Percentiles rank a stretch among this genome's conserved stretches.
phyloP scores from a whole-genome alignment of 2,329 filamentous ascomycete genomes.

The Cyphellophora europaea region DNA sequence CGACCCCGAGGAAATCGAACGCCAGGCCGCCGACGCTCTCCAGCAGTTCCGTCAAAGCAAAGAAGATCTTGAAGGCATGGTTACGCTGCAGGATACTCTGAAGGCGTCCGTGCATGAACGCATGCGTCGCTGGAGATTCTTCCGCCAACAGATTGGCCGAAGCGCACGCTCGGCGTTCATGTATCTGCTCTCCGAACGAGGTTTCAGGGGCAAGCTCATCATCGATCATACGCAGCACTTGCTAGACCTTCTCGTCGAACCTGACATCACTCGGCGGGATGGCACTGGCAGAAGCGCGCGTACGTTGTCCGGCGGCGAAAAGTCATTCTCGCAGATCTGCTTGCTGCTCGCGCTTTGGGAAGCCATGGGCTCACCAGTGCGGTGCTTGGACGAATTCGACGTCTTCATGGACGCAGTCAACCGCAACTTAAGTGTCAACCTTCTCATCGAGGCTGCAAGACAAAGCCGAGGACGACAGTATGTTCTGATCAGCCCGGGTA shows the following conservation, averaged over 20 bases:
- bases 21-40: constrained; percentile 30
- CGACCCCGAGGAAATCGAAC: constrained; percentile 55
- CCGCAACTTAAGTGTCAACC: constrained; percentile 80
- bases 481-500: constrained; percentile 91
- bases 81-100: constrained; percentile 35
- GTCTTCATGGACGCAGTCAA: constrained; percentile 99
- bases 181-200: constrained; percentile 79
- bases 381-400: constrained; percentile 95
- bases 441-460: constrained; percentile 86
- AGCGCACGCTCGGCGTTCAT: constrained; percentile 82
- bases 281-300: constrained; percentile 72
- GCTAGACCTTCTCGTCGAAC: constrained; percentile 69
- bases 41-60: constrained; percentile 27
- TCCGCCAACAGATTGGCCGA: constrained; percentile 62
- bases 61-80: constrained; percentile 28
- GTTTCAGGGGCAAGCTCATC: constrained; percentile 72
- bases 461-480: constrained; percentile 86
- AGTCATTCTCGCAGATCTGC: constrained; percentile 96
- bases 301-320: constrained; percentile 90
- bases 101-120: constrained; percentile 58
- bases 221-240: constrained; percentile 67
- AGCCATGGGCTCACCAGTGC: constrained; percentile 89
- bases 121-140: constrained; percentile 65
- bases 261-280: constrained; percentile 59
- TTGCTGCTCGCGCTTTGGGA: constrained; percentile 91